A percentile compares a stretch with the other conserved stretches of the same genome.
Conservation (phyloP, 257 asterid genomes). For the Echium plantagineum region DNA sequence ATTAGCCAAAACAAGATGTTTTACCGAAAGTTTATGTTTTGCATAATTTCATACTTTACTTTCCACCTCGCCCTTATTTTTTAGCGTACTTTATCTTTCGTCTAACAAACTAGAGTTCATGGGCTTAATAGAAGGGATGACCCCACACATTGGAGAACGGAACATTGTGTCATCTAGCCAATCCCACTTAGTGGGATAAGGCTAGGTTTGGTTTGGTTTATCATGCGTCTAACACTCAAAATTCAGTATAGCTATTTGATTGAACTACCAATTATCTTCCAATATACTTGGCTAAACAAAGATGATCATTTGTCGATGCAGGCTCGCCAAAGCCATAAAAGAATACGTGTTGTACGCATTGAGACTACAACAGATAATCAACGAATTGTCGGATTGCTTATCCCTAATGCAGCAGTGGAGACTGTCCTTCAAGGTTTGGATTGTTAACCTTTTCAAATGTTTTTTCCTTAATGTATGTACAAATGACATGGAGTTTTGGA, state of each 20-base stretch:
- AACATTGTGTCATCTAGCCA: too few relatives aligned
- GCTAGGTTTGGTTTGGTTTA: too few relatives aligned
- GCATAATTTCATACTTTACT: too few relatives aligned
- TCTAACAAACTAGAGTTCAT: too few relatives aligned
- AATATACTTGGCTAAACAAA: neutral
- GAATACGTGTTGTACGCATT: constrained; percentile 76
- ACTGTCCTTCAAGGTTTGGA: constrained; percentile 82
- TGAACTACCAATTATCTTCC: neutral
- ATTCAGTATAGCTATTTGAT: neutral
- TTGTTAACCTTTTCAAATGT: neutral
- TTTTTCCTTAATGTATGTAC: too few relatives aligned
- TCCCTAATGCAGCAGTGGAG: constrained; percentile 90
- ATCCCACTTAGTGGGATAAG: too few relatives aligned
- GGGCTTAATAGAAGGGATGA: too few relatives aligned
- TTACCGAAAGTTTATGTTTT: too few relatives aligned
- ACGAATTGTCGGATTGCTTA: constrained; percentile 77
- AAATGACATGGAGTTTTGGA: too few relatives aligned
- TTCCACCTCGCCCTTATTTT: neutral
- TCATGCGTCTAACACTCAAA: neutral
- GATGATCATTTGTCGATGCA: constrained; percentile 17
- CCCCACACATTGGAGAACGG: too few relatives aligned
- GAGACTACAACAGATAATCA: constrained; percentile 78
- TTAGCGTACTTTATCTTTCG: neutral
- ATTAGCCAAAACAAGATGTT: too few relatives aligned
- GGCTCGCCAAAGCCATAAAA: constrained; percentile 74